Conservation (phyloP, 176 grass and related monocot species). For the Oropetium thomaeum region DNA sequence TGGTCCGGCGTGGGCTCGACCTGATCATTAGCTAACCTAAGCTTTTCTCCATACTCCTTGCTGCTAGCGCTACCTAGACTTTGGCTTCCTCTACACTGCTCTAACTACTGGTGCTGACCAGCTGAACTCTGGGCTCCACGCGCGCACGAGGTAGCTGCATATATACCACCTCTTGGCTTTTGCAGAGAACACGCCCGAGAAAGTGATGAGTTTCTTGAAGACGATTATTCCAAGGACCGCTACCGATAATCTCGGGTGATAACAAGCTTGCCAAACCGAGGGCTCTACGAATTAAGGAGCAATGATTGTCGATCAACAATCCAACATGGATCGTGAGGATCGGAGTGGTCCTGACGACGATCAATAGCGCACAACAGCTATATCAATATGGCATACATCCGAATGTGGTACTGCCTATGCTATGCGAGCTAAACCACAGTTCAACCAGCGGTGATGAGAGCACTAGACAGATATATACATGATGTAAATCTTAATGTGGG, state of each 20-base stretch:
- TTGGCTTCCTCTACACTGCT: slow-evolving; percentile 24
- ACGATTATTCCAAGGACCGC: slow-evolving; percentile 13
- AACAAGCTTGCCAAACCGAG: not conserved
- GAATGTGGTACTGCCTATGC: not conserved
- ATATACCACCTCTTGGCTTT: slow-evolving; percentile 1
- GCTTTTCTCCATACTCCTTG: not conserved
- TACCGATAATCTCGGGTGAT: not conserved
- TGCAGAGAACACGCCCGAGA: not conserved
- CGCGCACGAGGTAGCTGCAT: not conserved
- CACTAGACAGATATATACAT: not conserved
- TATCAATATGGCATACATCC: slow-evolving; percentile 4
- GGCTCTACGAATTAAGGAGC: not conserved
- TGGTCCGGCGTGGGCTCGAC: slow-evolving; percentile 56
- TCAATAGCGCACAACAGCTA: not conserved
- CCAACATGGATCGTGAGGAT: not conserved
- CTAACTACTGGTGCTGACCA: not conserved
- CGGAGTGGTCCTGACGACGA: slow-evolving; percentile 10
- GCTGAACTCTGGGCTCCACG: slow-evolving; percentile 32
- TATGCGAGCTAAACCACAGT: not conserved
- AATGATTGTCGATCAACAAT: not conserved
- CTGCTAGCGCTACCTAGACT: slow-evolving; percentile 22
- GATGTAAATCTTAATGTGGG: slow-evolving; percentile 23
- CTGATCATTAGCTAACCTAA: slow-evolving; percentile 43
- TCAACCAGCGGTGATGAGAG: not conserved
- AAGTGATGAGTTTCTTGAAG: not conserved